Evolutionary conservation across 2,329 filamentous ascomycete species (phyloP).

Genomic region (Chaetothyriales sp.): DNA sequence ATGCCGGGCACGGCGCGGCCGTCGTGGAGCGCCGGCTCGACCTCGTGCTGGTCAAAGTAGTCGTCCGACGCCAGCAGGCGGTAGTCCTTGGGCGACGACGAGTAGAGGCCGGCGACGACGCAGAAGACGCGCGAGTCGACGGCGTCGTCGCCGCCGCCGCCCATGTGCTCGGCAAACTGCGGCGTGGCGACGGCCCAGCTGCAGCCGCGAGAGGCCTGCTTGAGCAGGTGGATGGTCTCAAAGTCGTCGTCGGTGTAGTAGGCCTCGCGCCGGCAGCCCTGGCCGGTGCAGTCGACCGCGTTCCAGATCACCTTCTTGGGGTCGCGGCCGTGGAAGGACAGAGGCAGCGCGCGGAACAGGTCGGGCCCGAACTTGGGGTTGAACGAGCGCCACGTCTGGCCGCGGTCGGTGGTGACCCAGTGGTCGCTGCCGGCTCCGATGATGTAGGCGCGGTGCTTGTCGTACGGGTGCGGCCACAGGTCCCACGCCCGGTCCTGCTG

Average conservation of each 20-base stretch:
- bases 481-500: slow-evolving; percentile 47
- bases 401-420: slow-evolving; percentile 72
- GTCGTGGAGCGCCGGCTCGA: slow-evolving; percentile 64
- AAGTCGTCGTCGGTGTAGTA: slow-evolving; percentile 82
- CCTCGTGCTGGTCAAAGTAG: slow-evolving; percentile 54
- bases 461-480: slow-evolving; percentile 64
- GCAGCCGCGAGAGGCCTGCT: slow-evolving; percentile 54
- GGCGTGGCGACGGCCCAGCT: slow-evolving; percentile 72
- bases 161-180: slow-evolving; percentile 47
- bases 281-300: slow-evolving; percentile 51
- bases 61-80: slow-evolving; percentile 68
- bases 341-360: slow-evolving; percentile 36
- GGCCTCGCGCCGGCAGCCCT: slow-evolving; percentile 47
- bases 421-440: slow-evolving; percentile 57
- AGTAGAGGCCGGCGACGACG: slow-evolving; percentile 60
- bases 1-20: slow-evolving; percentile 65
- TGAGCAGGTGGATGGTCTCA: slow-evolving; percentile 49
- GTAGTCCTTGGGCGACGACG: slow-evolving; percentile 58
- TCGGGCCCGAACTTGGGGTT: slow-evolving; percentile 46
- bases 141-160: no score
- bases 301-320: slow-evolving; percentile 77
- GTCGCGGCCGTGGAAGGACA: slow-evolving; percentile 74
- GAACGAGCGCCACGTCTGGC: slow-evolving; percentile 69
- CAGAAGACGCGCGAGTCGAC: slow-evolving; percentile 62
- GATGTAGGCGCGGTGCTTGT: slow-evolving; percentile 66